phyloP scores from a whole-genome alignment of 257 asterid species.

The Agastache rugosa region DNA sequence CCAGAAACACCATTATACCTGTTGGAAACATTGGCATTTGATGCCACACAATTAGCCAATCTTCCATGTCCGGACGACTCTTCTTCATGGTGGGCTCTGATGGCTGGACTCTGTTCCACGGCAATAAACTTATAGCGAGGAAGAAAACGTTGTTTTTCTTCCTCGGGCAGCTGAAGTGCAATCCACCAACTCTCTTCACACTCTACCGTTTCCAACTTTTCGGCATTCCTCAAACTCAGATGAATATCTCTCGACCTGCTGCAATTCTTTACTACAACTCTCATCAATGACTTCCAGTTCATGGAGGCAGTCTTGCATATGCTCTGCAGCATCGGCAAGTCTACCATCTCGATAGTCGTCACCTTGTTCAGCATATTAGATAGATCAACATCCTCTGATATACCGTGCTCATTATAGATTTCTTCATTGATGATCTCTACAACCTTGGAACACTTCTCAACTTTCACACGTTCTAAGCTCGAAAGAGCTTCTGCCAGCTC shows the following conservation, averaged over 20 bases:
- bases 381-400: constrained; percentile 2
- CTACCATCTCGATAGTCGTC: constrained; percentile 19
- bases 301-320: constrained; percentile 9
- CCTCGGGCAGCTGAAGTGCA: too few species aligned
- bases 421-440: background rate
- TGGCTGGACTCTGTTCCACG: too few species aligned
- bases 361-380: constrained; percentile 19
- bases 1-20: too few species aligned
- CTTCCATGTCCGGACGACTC: too few species aligned
- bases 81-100: too few species aligned
- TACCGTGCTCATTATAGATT: background rate
- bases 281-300: constrained; percentile 24
- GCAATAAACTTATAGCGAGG: too few species aligned
- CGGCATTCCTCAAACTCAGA: background rate
- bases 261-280: background rate
- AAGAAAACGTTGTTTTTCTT: too few species aligned
- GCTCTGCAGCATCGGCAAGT: constrained; percentile 29
- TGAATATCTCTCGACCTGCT: background rate
- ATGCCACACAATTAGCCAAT: too few species aligned
- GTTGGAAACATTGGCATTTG: too few species aligned
- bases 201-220: constrained; percentile 1
- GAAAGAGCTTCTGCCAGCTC: constrained; percentile 22
- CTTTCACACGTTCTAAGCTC: constrained; percentile 17
- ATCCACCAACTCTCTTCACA: too few species aligned
- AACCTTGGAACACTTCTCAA: constrained; percentile 26